phyloP scores from a whole-genome alignment of 1,284 basidiomycete species.

The Cystobasidium slooffiae region DNA sequence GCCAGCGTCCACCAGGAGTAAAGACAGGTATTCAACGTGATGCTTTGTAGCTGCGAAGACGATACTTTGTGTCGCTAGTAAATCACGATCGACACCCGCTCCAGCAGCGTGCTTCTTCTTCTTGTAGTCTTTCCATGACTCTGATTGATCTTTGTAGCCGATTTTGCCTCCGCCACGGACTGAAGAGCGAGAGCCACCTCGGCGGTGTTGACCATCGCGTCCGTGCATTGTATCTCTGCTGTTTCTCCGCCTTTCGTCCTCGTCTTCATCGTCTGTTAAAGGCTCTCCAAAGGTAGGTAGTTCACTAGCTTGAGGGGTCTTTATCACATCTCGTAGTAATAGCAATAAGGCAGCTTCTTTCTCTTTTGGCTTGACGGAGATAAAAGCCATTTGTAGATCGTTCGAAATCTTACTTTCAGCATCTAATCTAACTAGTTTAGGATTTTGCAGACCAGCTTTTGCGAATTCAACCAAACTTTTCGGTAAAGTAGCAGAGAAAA shows the following conservation, averaged over 20 bases:
- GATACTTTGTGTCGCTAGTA: slow-evolving; percentile 84
- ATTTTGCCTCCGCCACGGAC: neutral
- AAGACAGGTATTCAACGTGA: slow-evolving; percentile 92
- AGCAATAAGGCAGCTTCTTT: slow-evolving; percentile 90
- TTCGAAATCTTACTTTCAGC: slow-evolving; percentile 93
- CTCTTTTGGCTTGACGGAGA: slow-evolving; percentile 87
- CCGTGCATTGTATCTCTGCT: slow-evolving; percentile 46
- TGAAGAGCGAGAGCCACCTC: neutral
- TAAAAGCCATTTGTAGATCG: slow-evolving; percentile 92
- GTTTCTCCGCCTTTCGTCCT: slow-evolving; percentile 10
- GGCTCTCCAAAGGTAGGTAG: slow-evolving; percentile 33
- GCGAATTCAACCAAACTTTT: slow-evolving; percentile 97
- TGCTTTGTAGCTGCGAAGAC: slow-evolving; percentile 99
- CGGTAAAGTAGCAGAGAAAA: slow-evolving; percentile 93
- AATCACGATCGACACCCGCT: slow-evolving; percentile 59
- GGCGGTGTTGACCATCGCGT: neutral
- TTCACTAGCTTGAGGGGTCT: slow-evolving; percentile 65
- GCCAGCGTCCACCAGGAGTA: slow-evolving; percentile 78
- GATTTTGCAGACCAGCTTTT: slow-evolving; percentile 91
- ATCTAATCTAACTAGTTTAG: slow-evolving; percentile 91
- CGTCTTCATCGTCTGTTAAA: slow-evolving; percentile 30
- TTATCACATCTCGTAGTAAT: slow-evolving; percentile 83
- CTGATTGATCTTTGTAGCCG: neutral
- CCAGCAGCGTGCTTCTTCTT: slow-evolving; percentile 58
- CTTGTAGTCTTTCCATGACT: slow-evolving; percentile 56